These are phyloP conservation scores for Penicillium cinerascens DNA, from an alignment of 495 filamentous ascomycete genomes.

Conservation along the genomic window DNA sequence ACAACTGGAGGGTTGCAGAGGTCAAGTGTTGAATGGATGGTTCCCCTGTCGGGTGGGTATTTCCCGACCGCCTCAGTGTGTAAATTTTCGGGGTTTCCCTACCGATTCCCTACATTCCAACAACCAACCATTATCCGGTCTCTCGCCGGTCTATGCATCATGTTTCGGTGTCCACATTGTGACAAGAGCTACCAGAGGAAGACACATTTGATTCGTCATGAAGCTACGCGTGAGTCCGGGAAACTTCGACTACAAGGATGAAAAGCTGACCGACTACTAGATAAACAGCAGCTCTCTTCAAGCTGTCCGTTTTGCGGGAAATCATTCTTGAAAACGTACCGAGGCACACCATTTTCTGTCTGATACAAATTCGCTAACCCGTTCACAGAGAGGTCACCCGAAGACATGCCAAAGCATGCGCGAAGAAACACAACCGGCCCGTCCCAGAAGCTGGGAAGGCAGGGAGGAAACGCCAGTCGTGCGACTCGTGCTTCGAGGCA, in stretches of 20 bases:
- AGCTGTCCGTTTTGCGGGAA: conserved; percentile 39
- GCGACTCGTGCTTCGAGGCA: conserved; percentile 29
- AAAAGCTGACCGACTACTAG: conserved; percentile 20
- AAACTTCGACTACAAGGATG: not conserved
- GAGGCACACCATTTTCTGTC: not conserved
- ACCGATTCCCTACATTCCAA: not conserved
- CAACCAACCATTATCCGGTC: too few species aligned
- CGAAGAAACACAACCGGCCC: conserved; percentile 34
- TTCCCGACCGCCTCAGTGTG: not conserved
- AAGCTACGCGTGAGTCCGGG: conserved; percentile 25
- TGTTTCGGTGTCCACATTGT: conserved; percentile 35
- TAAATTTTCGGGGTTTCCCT: not conserved
- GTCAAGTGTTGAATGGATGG: too few species aligned
- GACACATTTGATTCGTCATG: conserved; percentile 31
- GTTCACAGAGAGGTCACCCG: conserved; percentile 33
- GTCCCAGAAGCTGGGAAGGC: conserved; percentile 27
- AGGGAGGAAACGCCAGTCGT: conserved; percentile 35
- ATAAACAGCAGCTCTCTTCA: conserved; percentile 23
- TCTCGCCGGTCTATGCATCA: not conserved
- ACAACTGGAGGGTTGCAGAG: too few species aligned
- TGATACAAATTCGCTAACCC: not conserved
- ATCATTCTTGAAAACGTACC: conserved; percentile 34
- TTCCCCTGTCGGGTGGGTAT: too few species aligned
- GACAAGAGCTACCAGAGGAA: conserved; percentile 32
- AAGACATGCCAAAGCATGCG: conserved; percentile 34